Percentiles rank a stretch among this genome's conserved stretches.
Evolutionary conservation across 805 yeast genomes (phyloP).

Genomic region (Monosporozyma aerobia): DNA sequence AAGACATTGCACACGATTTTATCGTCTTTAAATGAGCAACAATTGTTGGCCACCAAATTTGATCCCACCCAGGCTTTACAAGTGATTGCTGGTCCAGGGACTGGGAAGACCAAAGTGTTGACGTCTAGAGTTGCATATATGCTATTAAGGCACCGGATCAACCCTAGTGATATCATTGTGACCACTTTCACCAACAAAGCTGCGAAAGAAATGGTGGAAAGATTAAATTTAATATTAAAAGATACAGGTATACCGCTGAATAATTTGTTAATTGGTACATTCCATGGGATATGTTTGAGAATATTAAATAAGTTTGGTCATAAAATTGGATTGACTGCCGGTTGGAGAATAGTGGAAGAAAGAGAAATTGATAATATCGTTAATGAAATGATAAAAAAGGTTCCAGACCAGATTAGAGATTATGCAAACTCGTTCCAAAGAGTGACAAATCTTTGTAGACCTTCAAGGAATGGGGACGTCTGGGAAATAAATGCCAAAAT

Average conservation of each 20-base stretch:
- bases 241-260: conserved; percentile 29
- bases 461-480: conserved; percentile 14
- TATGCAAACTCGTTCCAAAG: conserved; percentile 23
- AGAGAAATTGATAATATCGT: conserved; percentile 39
- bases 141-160: conserved; percentile 39
- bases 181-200: conserved; percentile 94
- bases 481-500: conserved; percentile 36
- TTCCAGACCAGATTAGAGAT: conserved; percentile 29
- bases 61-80: conserved; percentile 37
- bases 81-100: conserved; percentile 58
- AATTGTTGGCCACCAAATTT: conserved; percentile 36
- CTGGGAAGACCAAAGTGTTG: conserved; percentile 76
- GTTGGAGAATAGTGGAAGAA: conserved; percentile 54
- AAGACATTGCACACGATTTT: not conserved
- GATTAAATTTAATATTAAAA: conserved; percentile 38
- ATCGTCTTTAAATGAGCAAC: conserved; percentile 33
- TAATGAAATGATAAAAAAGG: conserved; percentile 30
- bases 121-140: conserved; percentile 71
- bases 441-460: conserved; percentile 23
- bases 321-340: conserved; percentile 34
- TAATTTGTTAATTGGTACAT: conserved; percentile 70
- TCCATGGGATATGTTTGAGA: conserved; percentile 71
- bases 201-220: conserved; percentile 69
- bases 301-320: conserved; percentile 49
- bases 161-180: conserved; percentile 61